Evolutionary conservation across 192 early-diverging fungal species (phyloP), one percentile per base, ranked within the genome.

Genomic region (Backusella circina): DNA sequence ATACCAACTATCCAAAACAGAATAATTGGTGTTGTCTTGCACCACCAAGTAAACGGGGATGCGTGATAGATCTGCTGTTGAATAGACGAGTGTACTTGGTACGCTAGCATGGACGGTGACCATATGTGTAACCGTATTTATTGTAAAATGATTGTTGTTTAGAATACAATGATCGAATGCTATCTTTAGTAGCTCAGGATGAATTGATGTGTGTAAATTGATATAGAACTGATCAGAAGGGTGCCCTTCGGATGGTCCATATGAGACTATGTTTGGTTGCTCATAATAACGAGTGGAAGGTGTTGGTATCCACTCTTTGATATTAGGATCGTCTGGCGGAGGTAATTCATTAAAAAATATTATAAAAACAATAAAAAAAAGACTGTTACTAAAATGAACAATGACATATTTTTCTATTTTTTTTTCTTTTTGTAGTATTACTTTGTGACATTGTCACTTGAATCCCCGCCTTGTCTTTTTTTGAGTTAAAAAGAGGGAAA

Each of bases 111-210:
- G 72, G 80, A 84, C 32, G 75, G 78, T 68, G 77, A 79, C 50
- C 75, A 77, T 54, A 70, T 70, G 69, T 44, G 69, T 70, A 47
- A 70, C 50, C 3, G 50, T 41, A 18, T 76, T 38, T 36, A 71
- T 15, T 36, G 71, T 79, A 78, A 37, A 79, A 23, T 84, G 85
- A 9, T 81, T 38, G 84, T 77, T 51, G 82, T 78, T 41, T 61
- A 61, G 54, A 26, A 87, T 78, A 39, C 84, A 75, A 10, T 78
- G 79, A 10, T 81, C 86, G 50, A 87, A 85, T 7, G 80, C 86
- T 16, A 87, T 78, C 30, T 80, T 70, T 21, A 76, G 39, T 7
- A 41, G 77, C 28, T 61, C 54, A 61, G 54, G 54, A 61, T 61
- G 54, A 61, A 61, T 61, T 28, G 54, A 61, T 28, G 54, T 61